Percentiles rank a stretch among this genome's conserved stretches.
These are phyloP conservation scores for Neurospora sp. DNA, from an alignment of 495 filamentous ascomycete species.

Conservation along the genomic window DNA sequence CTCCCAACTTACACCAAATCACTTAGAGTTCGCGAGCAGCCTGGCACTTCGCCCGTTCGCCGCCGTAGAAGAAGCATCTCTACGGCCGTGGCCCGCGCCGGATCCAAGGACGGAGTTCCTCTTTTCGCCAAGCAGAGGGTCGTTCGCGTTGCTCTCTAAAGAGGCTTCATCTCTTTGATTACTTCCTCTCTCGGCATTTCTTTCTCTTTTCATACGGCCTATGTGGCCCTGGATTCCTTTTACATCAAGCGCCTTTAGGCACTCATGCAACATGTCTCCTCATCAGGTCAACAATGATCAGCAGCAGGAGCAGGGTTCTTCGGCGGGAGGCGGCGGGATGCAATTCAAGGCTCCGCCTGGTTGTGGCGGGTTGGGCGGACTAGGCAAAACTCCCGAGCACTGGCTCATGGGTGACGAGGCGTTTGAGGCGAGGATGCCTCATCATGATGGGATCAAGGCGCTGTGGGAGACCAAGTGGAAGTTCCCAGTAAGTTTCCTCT, in stretches of 20 bases:
- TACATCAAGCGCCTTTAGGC: neutral
- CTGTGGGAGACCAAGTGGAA: conserved; percentile 81
- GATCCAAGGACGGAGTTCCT: conserved; percentile 18
- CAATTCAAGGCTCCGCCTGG: neutral
- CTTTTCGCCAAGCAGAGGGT: conserved; percentile 22
- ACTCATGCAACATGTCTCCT: conserved; percentile 16
- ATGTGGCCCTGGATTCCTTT: neutral
- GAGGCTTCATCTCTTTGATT: neutral
- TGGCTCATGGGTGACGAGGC: conserved; percentile 32
- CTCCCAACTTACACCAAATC: neutral
- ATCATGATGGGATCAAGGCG: conserved; percentile 62
- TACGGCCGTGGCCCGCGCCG: conserved; percentile 10
- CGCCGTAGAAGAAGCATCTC: conserved; percentile 19
- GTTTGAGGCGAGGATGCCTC: conserved; percentile 37
- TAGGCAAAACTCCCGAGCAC: conserved; percentile 1
- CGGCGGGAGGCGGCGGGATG: neutral
- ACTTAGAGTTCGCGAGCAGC: conserved; percentile 15
- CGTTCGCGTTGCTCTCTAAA: conserved; percentile 8
- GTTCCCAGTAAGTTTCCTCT: conserved; percentile 41
- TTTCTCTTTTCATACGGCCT: neutral
- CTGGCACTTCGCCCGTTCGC: conserved; percentile 4
- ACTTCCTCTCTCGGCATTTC: neutral
- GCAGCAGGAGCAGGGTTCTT: neutral
- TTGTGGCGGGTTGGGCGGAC: neutral
- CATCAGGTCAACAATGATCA: neutral